Conservation (phyloP, 192 early-diverging fungal species). For the Entomortierella lignicola region DNA sequence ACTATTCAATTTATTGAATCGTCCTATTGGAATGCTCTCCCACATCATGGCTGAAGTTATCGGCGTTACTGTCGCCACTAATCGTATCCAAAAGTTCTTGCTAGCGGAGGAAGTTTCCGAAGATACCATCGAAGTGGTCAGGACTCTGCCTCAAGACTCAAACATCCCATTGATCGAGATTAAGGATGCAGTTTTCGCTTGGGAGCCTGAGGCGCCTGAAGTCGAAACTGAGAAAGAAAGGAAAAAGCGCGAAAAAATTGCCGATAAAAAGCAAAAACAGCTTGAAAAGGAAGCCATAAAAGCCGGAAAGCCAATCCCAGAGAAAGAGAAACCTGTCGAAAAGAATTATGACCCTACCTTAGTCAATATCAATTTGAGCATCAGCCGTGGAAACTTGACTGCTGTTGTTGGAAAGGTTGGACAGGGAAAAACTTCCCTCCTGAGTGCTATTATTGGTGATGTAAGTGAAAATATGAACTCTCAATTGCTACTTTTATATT, state of each 20-base stretch:
- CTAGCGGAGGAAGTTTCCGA: slow-evolving; percentile 35
- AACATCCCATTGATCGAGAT: slow-evolving; percentile 29
- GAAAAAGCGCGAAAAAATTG: slow-evolving; percentile 21
- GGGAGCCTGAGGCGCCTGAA: slow-evolving; percentile 37
- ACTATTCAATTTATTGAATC: slow-evolving; percentile 30
- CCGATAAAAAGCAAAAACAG: slow-evolving; percentile 34
- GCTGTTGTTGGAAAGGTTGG: slow-evolving; percentile 88
- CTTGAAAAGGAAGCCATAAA: slow-evolving; percentile 34
- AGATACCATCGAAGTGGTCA: not conserved
- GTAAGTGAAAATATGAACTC: not conserved
- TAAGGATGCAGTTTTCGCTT: slow-evolving; percentile 36
- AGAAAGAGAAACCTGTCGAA: slow-evolving; percentile 21
- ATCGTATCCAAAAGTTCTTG: slow-evolving; percentile 45
- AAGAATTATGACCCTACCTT: slow-evolving; percentile 45
- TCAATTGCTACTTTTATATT: not conserved
- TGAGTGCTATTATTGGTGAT: slow-evolving; percentile 79
- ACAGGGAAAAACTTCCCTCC: slow-evolving; percentile 62
- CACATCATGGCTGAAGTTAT: slow-evolving; percentile 36
- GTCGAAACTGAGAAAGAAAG: slow-evolving; percentile 39
- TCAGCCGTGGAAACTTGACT: slow-evolving; percentile 67
- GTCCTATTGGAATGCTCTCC: slow-evolving; percentile 41
- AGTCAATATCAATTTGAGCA: slow-evolving; percentile 46
- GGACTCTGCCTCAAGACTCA: slow-evolving; percentile 32
- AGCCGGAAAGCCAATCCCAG: slow-evolving; percentile 38
- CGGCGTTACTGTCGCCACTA: slow-evolving; percentile 24